Evolutionary conservation across 176 grass and related monocot species (phyloP), one percentile per base, ranked within the genome.

Genomic region (Carex cristatella): DNA sequence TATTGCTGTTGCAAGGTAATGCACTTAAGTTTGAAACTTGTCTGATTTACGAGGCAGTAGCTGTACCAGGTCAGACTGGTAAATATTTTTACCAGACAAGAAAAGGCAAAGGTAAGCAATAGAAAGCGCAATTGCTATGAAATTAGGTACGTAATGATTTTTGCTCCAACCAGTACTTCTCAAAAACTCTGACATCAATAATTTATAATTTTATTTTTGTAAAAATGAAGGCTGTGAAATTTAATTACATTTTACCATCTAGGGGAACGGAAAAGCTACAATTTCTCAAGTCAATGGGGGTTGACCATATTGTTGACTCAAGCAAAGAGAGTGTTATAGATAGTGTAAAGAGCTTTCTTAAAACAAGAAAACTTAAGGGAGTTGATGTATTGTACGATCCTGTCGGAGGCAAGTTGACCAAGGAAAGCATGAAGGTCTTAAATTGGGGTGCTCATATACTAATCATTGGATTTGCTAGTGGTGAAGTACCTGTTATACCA

Each of bases 361-460:
- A 98, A 87, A 76, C 85, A 49, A 95, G 53, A 89, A 87, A 86
- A 69, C 88, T 98, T 33, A 92, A 87, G 90, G 93, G 93, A 60
- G 89, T 98, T 63, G 93, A 98, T 85, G 95, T 95, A 83, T 89
- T 98, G 61, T 95, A 98, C 81, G 93, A 98, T 83, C 95, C 95
- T 64, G 91, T 98, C 75, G 95, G 95, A n/a, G 95, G 95, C 7
- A 92, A 98, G 88, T 83, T 93, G 69, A 92, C 86, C 3, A 94
- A 98, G 85, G 95, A 98, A 81, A 90, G 95, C 61, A 85, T 98
- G 86, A 98, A 95, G 92, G 86, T 95, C 92, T 87, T 98, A 64
- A 94, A 92, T 72, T 98, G 95, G 93, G 93, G 95, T 57, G 95
- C 95, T 42, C 87, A 98, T 75, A 94, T 98, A 91, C 81, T 98